These are phyloP conservation scores for Aegilops umbellulata DNA, from an alignment of 176 grass and related monocot genomes.

Conservation along the genomic window DNA sequence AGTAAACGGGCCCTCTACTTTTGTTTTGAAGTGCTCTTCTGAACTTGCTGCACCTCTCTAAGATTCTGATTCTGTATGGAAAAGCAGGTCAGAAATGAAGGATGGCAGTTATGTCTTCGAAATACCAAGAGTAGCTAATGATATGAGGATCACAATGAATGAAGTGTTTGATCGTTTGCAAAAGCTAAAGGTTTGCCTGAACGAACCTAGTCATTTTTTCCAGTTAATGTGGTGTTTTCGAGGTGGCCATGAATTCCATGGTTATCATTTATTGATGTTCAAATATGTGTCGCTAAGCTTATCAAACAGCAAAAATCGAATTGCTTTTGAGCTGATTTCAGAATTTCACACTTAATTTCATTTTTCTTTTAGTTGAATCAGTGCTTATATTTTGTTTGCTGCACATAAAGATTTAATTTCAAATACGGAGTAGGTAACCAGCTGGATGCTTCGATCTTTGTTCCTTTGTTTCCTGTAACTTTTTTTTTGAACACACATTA, in stretches of 20 bases:
- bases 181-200: conserved; percentile 65
- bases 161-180: conserved; percentile 75
- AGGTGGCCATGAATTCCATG: neutral
- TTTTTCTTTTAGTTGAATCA: conserved; percentile 1
- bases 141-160: conserved; percentile 46
- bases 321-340: neutral
- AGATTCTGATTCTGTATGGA: conserved; percentile 24
- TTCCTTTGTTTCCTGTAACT: neutral
- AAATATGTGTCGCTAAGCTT: neutral
- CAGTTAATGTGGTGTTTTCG: neutral
- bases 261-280: neutral
- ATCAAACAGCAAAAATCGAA: neutral
- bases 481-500: neutral
- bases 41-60: conserved; percentile 3
- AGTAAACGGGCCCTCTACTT: conserved; percentile 28
- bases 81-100: conserved; percentile 70
- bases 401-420: neutral
- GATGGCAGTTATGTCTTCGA: conserved; percentile 85
- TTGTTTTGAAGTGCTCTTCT: neutral
- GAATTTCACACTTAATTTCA: neutral
- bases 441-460: neutral
- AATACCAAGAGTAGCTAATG: conserved; percentile 72
- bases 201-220: neutral
- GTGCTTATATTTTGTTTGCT: conserved; percentile 4
- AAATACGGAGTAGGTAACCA: neutral